Percentiles rank a stretch among this genome's conserved stretches.
Conservation (phyloP, 495 filamentous ascomycete species). For the Tuber borchii region DNA sequence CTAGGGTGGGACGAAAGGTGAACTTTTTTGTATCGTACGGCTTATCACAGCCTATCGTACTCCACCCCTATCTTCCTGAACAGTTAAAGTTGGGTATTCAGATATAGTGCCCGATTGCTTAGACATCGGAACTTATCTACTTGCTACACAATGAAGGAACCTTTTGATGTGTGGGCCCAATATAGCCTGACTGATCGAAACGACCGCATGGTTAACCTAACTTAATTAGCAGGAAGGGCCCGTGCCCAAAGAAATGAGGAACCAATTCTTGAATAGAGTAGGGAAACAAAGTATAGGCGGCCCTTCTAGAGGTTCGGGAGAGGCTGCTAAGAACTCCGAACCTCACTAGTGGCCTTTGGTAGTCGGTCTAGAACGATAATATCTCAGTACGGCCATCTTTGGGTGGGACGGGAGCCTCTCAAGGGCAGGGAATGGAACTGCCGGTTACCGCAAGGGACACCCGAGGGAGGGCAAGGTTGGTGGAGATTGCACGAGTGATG, state of each 20-base stretch:
- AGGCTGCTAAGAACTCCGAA: too few species aligned
- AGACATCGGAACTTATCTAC: neutral
- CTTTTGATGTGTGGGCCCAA: neutral
- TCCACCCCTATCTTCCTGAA: neutral
- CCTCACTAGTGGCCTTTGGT: too few species aligned
- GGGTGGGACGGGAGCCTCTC: neutral
- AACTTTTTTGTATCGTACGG: neutral
- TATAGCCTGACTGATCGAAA: neutral
- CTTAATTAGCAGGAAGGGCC: neutral
- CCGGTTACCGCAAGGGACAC: neutral
- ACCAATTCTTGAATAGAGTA: too few species aligned
- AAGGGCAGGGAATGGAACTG: neutral
- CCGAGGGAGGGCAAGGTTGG: neutral
- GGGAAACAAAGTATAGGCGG: too few species aligned
- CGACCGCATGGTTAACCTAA: too few species aligned
- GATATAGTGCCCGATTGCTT: neutral
- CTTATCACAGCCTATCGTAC: neutral
- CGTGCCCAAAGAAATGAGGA: too few species aligned
- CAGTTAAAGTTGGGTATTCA: neutral
- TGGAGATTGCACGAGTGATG: neutral
- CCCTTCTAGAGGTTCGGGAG: too few species aligned
- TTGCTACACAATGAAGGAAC: neutral
- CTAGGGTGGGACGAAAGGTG: too few species aligned
- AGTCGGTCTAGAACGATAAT: too few species aligned
- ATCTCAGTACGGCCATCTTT: neutral